Conservation (phyloP, 805 yeast genomes). For the Sugiyamaella mastotermitis region DNA sequence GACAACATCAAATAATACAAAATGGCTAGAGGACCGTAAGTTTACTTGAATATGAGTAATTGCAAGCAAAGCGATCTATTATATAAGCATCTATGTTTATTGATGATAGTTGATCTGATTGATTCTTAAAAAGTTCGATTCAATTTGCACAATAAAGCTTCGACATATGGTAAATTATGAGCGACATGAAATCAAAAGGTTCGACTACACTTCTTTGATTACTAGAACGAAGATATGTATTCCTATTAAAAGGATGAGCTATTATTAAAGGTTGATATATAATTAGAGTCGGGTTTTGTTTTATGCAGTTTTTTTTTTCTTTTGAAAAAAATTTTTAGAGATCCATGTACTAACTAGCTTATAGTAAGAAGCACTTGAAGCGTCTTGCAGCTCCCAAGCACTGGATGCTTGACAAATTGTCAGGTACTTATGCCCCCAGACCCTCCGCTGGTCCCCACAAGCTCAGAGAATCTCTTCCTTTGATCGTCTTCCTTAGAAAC, state of each 20-base stretch:
- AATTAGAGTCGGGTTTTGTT: too few species aligned
- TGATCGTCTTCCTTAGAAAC: constrained; percentile 95
- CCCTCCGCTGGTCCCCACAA: constrained; percentile 99
- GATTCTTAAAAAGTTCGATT: too few species aligned
- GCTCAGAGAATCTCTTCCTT: constrained; percentile 96
- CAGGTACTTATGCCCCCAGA: constrained; percentile 99
- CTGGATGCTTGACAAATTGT: constrained; percentile 99
- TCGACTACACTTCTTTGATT: too few species aligned
- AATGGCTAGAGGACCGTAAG: constrained; percentile 78
- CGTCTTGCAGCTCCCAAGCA: constrained; percentile 90
- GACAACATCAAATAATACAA: constrained; percentile 34
- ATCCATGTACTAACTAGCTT: background rate
- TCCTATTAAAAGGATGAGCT: background rate
- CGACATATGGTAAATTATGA: too few species aligned
- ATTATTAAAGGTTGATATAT: too few species aligned
- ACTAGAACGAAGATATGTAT: background rate
- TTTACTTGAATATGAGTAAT: too few species aligned
- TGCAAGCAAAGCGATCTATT: too few species aligned
- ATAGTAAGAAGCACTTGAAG: constrained; percentile 23
- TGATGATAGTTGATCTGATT: too few species aligned
- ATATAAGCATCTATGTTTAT: too few species aligned
- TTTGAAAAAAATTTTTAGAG: background rate
- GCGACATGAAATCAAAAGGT: too few species aligned
- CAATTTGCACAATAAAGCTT: too few species aligned
- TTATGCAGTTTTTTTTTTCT: too few species aligned